Evolutionary conservation across 78 protist species (phyloP).

Genomic region (Speleostelium caveatum): DNA sequence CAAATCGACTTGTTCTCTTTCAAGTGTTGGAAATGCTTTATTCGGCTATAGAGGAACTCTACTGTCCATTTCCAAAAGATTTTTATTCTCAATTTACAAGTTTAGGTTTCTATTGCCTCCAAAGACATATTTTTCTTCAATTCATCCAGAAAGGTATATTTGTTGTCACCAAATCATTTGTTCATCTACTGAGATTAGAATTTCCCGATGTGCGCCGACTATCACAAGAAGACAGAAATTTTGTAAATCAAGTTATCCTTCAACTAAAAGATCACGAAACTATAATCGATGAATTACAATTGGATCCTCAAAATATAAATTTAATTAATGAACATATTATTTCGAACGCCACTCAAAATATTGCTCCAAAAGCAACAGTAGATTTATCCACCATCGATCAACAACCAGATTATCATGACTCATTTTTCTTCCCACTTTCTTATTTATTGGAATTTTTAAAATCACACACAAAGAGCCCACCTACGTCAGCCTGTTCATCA

Average conservation of each 20-base stretch:
- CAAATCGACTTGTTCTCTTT: slow-evolving; percentile 10
- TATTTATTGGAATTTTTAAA: slow-evolving; percentile 13
- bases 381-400: slow-evolving; percentile 1
- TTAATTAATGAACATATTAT: slow-evolving; percentile 20
- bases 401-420: not conserved
- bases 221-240: slow-evolving; percentile 11
- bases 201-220: not conserved
- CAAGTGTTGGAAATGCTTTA: slow-evolving; percentile 47
- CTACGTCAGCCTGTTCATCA: not conserved
- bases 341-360: slow-evolving; percentile 27
- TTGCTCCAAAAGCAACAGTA: slow-evolving; percentile 14
- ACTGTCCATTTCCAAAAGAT: slow-evolving; percentile 72
- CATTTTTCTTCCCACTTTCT: not conserved
- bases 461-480: not conserved
- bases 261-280: slow-evolving; percentile 30
- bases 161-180: slow-evolving; percentile 32
- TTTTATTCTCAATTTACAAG: slow-evolving; percentile 58
- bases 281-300: not conserved
- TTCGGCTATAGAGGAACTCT: slow-evolving; percentile 68
- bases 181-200: slow-evolving; percentile 2
- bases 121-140: slow-evolving; percentile 39
- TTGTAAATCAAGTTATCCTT: slow-evolving; percentile 51
- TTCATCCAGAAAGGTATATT: slow-evolving; percentile 54
- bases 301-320: slow-evolving; percentile 4
- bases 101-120: slow-evolving; percentile 44